Evolutionary conservation across 768 basidiomycete species (phyloP).

Genomic region (Suillus americanus): DNA sequence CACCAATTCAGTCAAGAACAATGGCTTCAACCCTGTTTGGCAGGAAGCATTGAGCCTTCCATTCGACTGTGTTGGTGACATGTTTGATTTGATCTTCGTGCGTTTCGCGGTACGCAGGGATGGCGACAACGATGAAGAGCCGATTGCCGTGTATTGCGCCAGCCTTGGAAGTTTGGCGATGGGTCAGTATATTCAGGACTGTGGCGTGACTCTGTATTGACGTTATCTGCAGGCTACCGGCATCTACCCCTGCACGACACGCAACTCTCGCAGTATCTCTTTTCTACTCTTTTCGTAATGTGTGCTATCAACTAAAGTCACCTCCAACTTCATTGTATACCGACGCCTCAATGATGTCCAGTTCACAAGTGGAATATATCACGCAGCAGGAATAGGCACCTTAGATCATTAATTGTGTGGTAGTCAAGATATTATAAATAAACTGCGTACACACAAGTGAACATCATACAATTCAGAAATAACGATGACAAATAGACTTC

Average conservation of each 20-base stretch:
- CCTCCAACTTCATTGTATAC: neutral
- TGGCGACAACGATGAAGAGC: constrained; percentile 55
- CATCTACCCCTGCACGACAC: constrained; percentile 89
- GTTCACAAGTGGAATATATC: neutral
- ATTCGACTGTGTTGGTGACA: constrained; percentile 74
- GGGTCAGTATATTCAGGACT: constrained; percentile 42
- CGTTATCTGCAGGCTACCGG: constrained; percentile 63
- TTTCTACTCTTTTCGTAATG: constrained; percentile 89
- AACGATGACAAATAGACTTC: neutral
- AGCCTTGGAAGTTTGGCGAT: constrained; percentile 69
- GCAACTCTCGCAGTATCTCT: constrained; percentile 85
- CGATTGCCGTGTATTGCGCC: constrained; percentile 73
- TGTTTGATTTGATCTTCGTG: constrained; percentile 85
- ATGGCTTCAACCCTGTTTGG: constrained; percentile 94
- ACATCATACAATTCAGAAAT: neutral
- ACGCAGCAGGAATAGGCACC: neutral
- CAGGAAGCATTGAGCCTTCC: constrained; percentile 65
- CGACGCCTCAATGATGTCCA: neutral
- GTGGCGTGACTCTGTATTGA: neutral
- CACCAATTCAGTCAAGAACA: constrained; percentile 73
- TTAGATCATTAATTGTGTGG: neutral
- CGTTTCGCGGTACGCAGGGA: constrained; percentile 74
- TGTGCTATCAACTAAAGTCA: constrained; percentile 40
- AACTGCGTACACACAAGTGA: neutral
- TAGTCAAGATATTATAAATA: neutral